Conservation (phyloP, 139 green algal genomes). For the Chlorella sp. region DNA sequence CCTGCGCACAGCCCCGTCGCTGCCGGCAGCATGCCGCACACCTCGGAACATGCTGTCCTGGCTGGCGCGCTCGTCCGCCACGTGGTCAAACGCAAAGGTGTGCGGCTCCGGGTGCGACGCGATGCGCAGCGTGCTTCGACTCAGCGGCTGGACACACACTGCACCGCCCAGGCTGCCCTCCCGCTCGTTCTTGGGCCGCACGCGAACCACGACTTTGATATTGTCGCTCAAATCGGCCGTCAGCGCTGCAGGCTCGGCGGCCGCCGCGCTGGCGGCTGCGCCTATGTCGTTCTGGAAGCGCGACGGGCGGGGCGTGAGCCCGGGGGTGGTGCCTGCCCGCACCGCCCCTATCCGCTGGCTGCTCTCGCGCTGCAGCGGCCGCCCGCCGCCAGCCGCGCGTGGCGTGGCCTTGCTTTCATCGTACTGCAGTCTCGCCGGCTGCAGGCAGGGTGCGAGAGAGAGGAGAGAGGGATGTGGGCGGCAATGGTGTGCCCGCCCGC, state of each 20-base stretch:
- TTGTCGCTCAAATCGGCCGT: conserved; percentile 29
- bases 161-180: conserved; percentile 32
- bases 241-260: neutral
- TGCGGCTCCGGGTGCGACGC: conserved; percentile 35
- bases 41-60: conserved; percentile 51
- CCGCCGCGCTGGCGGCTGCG: neutral
- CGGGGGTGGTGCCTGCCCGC: neutral
- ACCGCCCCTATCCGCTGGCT: neutral
- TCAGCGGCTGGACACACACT: conserved; percentile 36
- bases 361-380: conserved; percentile 10
- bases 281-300: neutral
- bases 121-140: conserved; percentile 25
- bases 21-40: neutral
- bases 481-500: too few species aligned
- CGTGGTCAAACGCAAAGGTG: conserved; percentile 51
- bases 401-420: conserved; percentile 1
- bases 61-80: conserved; percentile 22
- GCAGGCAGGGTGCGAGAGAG: neutral
- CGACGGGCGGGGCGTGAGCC: neutral
- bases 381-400: neutral
- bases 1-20: too few species aligned
- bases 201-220: conserved; percentile 50
- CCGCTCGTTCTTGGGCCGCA: conserved; percentile 39
- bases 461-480: neutral
- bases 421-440: conserved; percentile 7